phyloP scores from a whole-genome alignment of 768 basidiomycete species.

The Chlorophyllum brunneum region DNA sequence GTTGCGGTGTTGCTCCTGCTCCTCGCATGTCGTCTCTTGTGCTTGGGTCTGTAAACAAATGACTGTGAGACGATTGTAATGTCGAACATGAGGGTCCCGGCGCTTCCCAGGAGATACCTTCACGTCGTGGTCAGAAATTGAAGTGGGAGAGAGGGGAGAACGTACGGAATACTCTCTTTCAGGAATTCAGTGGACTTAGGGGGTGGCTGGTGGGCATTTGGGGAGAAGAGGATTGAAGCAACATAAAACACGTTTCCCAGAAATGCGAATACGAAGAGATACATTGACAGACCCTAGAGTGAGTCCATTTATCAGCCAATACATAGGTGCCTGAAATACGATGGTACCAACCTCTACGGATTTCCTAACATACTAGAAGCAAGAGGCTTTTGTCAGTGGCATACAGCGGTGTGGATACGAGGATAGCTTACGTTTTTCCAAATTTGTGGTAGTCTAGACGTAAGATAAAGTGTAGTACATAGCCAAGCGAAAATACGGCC shows the following conservation, averaged over 20 bases:
- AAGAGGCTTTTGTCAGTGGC: conserved; percentile 3
- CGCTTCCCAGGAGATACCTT: conserved; percentile 88
- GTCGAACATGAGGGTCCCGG: conserved; percentile 91
- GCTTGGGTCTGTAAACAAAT: conserved; percentile 63
- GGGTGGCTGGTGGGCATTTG: conserved; percentile 53
- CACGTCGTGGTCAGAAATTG: neutral
- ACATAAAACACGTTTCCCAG: conserved; percentile 94
- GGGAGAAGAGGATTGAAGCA: conserved; percentile 79
- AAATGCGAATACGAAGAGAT: conserved; percentile 91
- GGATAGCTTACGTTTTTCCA: conserved; percentile 89
- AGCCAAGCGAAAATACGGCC: conserved; percentile 94
- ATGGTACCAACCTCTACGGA: conserved; percentile 67
- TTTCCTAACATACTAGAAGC: conserved; percentile 71
- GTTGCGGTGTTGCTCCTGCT: conserved; percentile 17
- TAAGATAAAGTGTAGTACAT: conserved; percentile 90
- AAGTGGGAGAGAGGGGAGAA: conserved; percentile 17
- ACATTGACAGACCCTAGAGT: conserved; percentile 83
- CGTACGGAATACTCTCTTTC: conserved; percentile 82
- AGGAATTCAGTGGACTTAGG: conserved; percentile 64
- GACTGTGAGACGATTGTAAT: conserved; percentile 87
- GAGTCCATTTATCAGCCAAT: conserved; percentile 5
- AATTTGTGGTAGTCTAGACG: conserved; percentile 92
- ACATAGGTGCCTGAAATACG: neutral
- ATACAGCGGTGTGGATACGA: neutral
- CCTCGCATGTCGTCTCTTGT: conserved; percentile 32